Evolutionary conservation across 306 rosid genomes (phyloP).

Genomic region (Rosa lucieae): DNA sequence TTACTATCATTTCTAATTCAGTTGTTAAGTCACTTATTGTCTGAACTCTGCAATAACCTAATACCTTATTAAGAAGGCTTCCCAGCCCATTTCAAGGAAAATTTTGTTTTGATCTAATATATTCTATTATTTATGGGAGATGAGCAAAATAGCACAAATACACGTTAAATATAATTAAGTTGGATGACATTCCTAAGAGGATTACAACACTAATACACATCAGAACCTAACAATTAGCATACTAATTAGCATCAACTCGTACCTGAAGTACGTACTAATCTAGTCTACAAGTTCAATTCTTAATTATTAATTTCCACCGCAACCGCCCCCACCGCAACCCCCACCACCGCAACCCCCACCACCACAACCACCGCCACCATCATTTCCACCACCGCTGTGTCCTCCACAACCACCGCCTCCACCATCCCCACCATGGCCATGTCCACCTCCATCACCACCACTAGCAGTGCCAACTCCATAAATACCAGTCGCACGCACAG

Average conservation of each 20-base stretch:
- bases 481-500: no score
- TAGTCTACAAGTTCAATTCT: neutral
- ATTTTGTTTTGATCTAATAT: no score
- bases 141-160: no score
- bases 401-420: neutral
- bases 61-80: no score
- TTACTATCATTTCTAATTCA: no score
- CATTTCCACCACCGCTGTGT: no score
- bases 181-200: neutral
- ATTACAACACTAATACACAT: neutral
- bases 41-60: no score
- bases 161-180: neutral
- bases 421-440: neutral
- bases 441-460: no score
- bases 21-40: no score
- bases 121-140: no score
- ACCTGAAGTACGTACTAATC: neutral
- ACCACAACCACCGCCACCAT: neutral
- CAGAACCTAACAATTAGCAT: neutral
- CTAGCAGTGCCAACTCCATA: no score
- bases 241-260: neutral
- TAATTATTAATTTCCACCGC: neutral
- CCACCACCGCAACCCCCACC: neutral
- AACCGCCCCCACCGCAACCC: neutral
- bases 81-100: no score